Conservation (phyloP, 148 eudicot species). For the Amaranthus cruentus region DNA sequence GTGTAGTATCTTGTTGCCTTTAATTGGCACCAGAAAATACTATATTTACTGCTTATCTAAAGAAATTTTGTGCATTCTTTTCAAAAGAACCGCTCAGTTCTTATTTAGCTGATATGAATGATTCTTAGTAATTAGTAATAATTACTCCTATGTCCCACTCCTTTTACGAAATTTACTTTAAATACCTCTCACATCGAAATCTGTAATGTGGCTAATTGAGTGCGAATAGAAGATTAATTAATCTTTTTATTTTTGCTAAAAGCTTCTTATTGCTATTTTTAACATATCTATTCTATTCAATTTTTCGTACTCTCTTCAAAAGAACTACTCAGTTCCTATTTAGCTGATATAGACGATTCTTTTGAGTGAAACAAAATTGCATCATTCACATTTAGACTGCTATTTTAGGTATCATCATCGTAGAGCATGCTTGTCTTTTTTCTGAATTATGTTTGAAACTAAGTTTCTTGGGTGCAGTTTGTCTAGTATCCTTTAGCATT, state of each 20-base stretch:
- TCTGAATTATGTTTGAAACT: background rate
- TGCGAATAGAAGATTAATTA: background rate
- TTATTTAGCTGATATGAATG: no score
- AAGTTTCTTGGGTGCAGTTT: background rate
- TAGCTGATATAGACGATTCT: background rate
- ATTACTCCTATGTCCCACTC: no score
- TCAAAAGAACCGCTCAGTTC: background rate
- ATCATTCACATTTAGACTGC: background rate
- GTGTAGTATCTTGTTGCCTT: background rate
- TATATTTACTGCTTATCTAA: background rate
- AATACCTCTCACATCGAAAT: background rate
- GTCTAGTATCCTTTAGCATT: conserved; percentile 1
- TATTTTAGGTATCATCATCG: background rate
- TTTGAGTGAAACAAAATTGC: background rate
- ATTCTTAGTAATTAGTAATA: no score
- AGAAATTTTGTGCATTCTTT: background rate
- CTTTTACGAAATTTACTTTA: no score
- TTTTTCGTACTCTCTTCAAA: background rate
- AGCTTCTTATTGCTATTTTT: background rate
- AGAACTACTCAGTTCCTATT: background rate
- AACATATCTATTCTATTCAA: background rate
- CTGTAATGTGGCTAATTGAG: background rate
- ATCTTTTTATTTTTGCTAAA: background rate
- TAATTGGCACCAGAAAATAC: background rate
- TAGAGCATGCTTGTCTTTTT: background rate